Evolutionary conservation across 805 yeast species (phyloP), one percentile per base, ranked within the genome.

Genomic region (Ogataea siamensis): DNA sequence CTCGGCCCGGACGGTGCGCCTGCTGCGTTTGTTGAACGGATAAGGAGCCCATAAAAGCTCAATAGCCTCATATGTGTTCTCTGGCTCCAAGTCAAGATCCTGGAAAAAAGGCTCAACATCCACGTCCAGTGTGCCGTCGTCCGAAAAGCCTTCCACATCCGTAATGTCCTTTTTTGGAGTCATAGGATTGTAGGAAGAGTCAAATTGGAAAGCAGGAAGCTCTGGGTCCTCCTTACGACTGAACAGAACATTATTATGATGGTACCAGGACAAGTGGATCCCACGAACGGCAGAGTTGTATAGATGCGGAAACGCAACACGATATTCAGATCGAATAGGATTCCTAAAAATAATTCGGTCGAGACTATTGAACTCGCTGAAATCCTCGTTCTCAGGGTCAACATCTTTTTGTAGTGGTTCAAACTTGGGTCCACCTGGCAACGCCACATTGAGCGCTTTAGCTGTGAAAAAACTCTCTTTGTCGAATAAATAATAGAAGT

Each of bases 381-480:
- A 84, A 56, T 89, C 97, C 43, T 83, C 91, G 18, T 60, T 58
- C 31, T 78, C 84, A 18, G 72, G 71, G 49, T 79, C 79, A 25
- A 69, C 66, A 36, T 82, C 85, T 43, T 80, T 78, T 62, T 71
- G 78, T 11, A 89, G 62, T 0, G 95, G 95, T 63, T 89, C 98
- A 61, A 88, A 93, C 56, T 83, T 86, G 9, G 99, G 98, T 0
- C 99, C 99, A 9, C 96, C 96, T 0, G 97, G 96, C 22, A 93
- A 69, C 1, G 95, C 83, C 30, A 81, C 72, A 53, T 89, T 87
- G 34, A 93, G 69, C 7, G 95, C 91, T 55, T 93, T 93, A 0
- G 98, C 95, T 0, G 96, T 89, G 58, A 83, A 76, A 48, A 93
- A 86, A 0, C 96, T 71, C 38, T 82, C 71, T 40, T 77, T 78